Percentiles rank a stretch among this genome's conserved stretches.
These are phyloP conservation scores for Lentinus polychrous DNA, from an alignment of 1,284 basidiomycete species.

Conservation along the genomic window DNA sequence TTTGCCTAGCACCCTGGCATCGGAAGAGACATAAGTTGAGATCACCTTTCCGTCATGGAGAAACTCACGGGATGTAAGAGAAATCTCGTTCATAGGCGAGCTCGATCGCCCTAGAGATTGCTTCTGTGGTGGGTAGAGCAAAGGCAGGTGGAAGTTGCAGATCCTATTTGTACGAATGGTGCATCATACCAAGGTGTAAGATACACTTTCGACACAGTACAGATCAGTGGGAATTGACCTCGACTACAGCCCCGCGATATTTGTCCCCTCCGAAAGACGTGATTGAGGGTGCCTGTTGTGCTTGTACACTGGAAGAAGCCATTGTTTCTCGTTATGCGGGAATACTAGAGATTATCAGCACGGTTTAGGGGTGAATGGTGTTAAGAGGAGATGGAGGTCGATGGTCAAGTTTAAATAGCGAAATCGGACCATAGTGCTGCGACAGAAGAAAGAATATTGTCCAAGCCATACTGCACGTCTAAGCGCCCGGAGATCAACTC, in stretches of 20 bases:
- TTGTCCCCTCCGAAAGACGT: conserved; percentile 30
- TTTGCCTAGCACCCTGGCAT: conserved; percentile 63
- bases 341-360: no score
- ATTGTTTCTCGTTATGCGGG: no score
- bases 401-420: no score
- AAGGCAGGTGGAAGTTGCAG: conserved; percentile 87
- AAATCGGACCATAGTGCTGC: no score
- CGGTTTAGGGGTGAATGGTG: no score
- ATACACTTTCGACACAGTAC: conserved; percentile 1
- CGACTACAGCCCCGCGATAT: conserved; percentile 53
- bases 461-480: no score
- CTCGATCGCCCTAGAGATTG: conserved; percentile 70
- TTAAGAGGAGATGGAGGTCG: no score
- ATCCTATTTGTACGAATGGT: no score
- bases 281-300: no score
- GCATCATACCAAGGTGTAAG: neutral
- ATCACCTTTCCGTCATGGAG: neutral
- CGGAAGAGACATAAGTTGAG: neutral
- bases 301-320: no score
- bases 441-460: no score
- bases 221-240: conserved; percentile 3
- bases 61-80: conserved; percentile 77
- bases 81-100: conserved; percentile 88
- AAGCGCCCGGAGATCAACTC: no score
- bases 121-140: conserved; percentile 66